Evolutionary conservation across 192 early-diverging fungal genomes (phyloP).

Genomic region (Backusella liffmaniae): DNA sequence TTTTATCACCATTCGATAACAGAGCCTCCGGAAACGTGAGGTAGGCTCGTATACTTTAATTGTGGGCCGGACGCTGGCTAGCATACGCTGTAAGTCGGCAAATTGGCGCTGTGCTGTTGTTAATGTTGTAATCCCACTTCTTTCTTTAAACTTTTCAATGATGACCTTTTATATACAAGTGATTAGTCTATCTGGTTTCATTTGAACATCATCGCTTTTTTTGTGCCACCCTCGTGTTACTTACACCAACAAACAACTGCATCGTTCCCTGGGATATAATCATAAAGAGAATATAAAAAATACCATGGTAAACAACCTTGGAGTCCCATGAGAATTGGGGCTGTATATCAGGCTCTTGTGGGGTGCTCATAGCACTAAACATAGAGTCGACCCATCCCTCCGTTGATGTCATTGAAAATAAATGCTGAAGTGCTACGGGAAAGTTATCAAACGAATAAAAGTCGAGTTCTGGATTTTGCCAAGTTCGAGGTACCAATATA

Average conservation of each 20-base stretch:
- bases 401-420: conserved; percentile 52
- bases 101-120: conserved; percentile 52
- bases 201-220: not conserved
- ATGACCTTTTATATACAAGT: conserved; percentile 46
- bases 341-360: conserved; percentile 23
- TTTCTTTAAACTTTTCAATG: conserved; percentile 53
- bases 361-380: conserved; percentile 39
- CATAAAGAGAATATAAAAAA: conserved; percentile 34
- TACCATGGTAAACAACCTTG: conserved; percentile 17
- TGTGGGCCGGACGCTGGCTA: conserved; percentile 48
- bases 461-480: conserved; percentile 47
- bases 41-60: conserved; percentile 38
- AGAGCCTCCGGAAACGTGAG: conserved; percentile 34
- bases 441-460: conserved; percentile 55
- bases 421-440: conserved; percentile 40
- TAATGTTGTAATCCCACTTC: conserved; percentile 52
- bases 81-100: conserved; percentile 49
- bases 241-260: conserved; percentile 38
- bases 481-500: conserved; percentile 45
- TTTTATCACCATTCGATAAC: conserved; percentile 39
- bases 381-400: conserved; percentile 52
- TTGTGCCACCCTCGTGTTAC: not conserved
- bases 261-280: conserved; percentile 34
- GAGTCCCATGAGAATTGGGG: conserved; percentile 28
- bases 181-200: not conserved